Conservation (phyloP, 225 moss, liverwort and hornwort species). For the Pseudoscleropodium purum region DNA sequence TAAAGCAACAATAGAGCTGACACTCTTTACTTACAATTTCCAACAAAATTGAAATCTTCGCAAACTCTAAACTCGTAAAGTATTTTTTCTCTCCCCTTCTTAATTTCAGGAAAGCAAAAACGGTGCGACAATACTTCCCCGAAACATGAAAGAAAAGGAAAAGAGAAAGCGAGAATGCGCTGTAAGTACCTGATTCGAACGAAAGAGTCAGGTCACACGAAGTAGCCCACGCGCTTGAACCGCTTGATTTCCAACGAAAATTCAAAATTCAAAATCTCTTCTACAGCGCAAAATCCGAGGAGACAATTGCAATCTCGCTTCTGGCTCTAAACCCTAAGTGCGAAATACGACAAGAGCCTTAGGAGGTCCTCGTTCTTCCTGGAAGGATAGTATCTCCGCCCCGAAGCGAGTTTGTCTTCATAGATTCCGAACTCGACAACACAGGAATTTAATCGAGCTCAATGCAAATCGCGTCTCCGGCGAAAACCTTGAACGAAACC, state of each 20-base stretch:
- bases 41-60: background rate
- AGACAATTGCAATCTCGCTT: background rate
- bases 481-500: background rate
- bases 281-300: background rate
- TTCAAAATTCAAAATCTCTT: background rate
- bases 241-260: background rate
- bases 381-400: background rate
- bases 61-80: background rate
- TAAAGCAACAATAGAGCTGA: background rate
- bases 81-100: background rate
- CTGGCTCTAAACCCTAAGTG: background rate
- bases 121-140: background rate
- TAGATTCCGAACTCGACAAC: background rate
- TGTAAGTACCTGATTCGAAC: background rate
- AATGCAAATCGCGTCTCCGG: background rate
- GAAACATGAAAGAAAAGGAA: background rate
- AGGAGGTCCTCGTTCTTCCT: background rate
- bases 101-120: background rate
- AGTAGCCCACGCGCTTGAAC: background rate
- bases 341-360: background rate
- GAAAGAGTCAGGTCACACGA: background rate
- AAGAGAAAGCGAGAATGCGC: background rate
- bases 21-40: background rate
- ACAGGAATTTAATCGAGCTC: background rate
- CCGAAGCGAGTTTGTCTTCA: background rate